A percentile compares a stretch with the other conserved stretches of the same genome.
Conservation (phyloP, 257 asterid genomes). For the Gentiana dahurica region DNA sequence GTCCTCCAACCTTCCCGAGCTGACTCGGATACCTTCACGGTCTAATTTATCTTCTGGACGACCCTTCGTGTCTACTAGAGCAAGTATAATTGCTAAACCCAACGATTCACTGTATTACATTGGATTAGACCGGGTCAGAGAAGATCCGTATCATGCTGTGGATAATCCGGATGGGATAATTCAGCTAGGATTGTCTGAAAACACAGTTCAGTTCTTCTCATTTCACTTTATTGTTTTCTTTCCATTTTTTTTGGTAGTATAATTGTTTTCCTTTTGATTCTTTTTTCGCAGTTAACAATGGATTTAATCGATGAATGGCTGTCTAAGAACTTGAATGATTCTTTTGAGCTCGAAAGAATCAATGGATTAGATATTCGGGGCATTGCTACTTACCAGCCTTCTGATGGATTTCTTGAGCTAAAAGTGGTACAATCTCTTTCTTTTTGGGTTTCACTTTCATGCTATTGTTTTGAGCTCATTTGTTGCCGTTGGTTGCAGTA, state of each 20-base stretch:
- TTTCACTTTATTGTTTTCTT: constrained; percentile 1
- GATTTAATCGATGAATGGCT: constrained; percentile 89
- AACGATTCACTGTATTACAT: constrained; percentile 76
- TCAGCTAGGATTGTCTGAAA: constrained; percentile 85
- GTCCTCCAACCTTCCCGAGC: constrained; percentile 34
- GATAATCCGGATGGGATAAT: constrained; percentile 61
- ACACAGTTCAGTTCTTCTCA: constrained; percentile 33
- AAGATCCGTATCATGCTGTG: constrained; percentile 45
- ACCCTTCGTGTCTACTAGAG: constrained; percentile 50
- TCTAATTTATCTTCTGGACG: constrained; percentile 42
- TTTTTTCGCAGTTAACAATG: constrained; percentile 50
- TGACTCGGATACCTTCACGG: constrained; percentile 64
- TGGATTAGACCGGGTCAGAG: constrained; percentile 63
- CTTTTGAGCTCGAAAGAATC: constrained; percentile 29
- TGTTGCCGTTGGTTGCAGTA: too few relatives aligned
- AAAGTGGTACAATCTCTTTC: constrained; percentile 46
- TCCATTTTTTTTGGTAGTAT: not conserved
- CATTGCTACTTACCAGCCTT: constrained; percentile 70
- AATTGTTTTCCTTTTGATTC: constrained; percentile 1
- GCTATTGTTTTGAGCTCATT: too few relatives aligned
- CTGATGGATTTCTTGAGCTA: constrained; percentile 67
- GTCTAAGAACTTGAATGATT: constrained; percentile 29
- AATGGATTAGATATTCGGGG: constrained; percentile 41
- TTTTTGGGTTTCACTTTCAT: not conserved
- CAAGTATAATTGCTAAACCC: constrained; percentile 45